Conservation (phyloP, 768 basidiomycete species). For the Scleroderma bovista region DNA sequence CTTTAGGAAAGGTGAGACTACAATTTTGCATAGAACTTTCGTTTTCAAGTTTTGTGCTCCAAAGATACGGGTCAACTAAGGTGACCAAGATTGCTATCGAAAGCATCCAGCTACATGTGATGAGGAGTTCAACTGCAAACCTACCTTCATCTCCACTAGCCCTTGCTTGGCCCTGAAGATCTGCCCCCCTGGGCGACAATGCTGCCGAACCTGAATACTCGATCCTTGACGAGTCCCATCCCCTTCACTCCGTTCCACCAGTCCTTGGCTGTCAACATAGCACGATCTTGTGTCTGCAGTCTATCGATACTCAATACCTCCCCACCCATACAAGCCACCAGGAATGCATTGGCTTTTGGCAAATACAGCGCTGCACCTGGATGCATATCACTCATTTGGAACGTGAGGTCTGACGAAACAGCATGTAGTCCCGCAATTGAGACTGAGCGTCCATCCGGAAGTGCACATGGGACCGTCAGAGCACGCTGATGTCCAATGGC, state of each 20-base stretch:
- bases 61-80: too few species aligned
- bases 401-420: conserved; percentile 18
- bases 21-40: too few species aligned
- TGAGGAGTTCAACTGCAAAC: too few species aligned
- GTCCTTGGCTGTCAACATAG: conserved; percentile 49
- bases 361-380: conserved; percentile 45
- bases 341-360: conserved; percentile 32
- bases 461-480: conserved; percentile 15
- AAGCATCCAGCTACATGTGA: too few species aligned
- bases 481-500: conserved; percentile 26
- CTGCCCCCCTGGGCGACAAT: too few species aligned
- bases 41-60: too few species aligned
- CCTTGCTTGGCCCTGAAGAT: too few species aligned
- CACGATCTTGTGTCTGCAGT: conserved; percentile 59
- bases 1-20: too few species aligned
- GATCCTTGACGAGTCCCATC: conserved; percentile 20
- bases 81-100: too few species aligned
- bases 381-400: conserved; percentile 10
- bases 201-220: conserved; percentile 1
- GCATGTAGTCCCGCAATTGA: conserved; percentile 15
- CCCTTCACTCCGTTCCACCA: conserved; percentile 75
- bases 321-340: conserved; percentile 51
- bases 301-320: conserved; percentile 48
- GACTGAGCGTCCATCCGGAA: conserved; percentile 24
- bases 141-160: too few species aligned